These are phyloP conservation scores for Uncinocarpus reesii DNA, from an alignment of 2,329 filamentous ascomycete species.

Conservation along the genomic window DNA sequence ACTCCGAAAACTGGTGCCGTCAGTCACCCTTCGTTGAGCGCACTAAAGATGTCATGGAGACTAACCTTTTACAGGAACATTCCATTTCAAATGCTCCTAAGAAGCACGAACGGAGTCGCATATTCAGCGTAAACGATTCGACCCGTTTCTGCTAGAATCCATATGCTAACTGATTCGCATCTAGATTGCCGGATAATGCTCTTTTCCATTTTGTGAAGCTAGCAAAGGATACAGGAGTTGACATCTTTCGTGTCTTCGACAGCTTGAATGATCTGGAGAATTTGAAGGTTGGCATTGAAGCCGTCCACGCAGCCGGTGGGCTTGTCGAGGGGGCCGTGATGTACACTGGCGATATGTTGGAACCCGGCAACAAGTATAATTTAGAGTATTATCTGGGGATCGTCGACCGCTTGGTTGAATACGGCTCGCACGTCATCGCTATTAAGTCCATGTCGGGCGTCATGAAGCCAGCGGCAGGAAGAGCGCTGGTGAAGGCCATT, in stretches of 20 bases:
- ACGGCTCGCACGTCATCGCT: constrained; percentile 81
- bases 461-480: constrained; percentile 88
- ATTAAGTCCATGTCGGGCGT: constrained; percentile 98
- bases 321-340: constrained; percentile 85
- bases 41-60: too few species aligned
- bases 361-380: constrained; percentile 98
- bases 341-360: constrained; percentile 63
- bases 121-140: constrained; percentile 70
- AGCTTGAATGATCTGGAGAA: constrained; percentile 93
- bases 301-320: constrained; percentile 92
- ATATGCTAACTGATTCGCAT: constrained; percentile 1
- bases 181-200: constrained; percentile 77
- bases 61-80: too few species aligned
- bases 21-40: too few species aligned
- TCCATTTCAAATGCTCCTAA: constrained; percentile 97
- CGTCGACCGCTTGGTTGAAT: constrained; percentile 77
- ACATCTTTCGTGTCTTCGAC: constrained; percentile 98
- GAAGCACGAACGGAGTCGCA: constrained; percentile 95
- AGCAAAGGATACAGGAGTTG: constrained; percentile 95
- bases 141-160: neutral
- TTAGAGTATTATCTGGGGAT: constrained; percentile 85
- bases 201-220: constrained; percentile 98
- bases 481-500: constrained; percentile 71
- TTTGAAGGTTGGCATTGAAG: constrained; percentile 93
- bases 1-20: constrained; percentile 91